A percentile compares a stretch with the other conserved stretches of the same genome.
Evolutionary conservation across 805 yeast genomes (phyloP).

Genomic region (Yarrowia sp.): DNA sequence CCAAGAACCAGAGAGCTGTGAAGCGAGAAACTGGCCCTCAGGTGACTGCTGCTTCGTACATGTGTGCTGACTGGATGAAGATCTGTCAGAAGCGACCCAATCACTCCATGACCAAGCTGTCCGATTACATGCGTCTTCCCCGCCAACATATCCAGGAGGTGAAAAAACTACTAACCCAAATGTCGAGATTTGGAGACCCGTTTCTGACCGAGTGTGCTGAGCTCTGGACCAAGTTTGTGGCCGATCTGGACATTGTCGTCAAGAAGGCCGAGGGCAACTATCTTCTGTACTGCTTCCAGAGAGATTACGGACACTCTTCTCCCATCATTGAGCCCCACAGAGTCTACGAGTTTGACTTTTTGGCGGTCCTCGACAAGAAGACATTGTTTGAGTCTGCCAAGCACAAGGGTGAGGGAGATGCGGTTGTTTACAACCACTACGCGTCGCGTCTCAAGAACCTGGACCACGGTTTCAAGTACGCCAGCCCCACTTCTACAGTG

Average conservation of each 20-base stretch:
- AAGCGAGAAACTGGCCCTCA: conserved; percentile 7
- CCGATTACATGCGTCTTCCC: conserved; percentile 18
- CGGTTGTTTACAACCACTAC: conserved; percentile 2
- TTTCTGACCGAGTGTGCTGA: conserved; percentile 11
- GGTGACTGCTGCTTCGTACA: conserved; percentile 16
- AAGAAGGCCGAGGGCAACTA: conserved; percentile 27
- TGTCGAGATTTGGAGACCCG: conserved; percentile 23
- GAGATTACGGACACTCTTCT: conserved; percentile 14
- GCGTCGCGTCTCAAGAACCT: conserved; percentile 1
- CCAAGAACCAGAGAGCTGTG: conserved; percentile 4
- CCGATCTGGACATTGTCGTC: conserved; percentile 5
- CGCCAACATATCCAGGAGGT: conserved; percentile 16
- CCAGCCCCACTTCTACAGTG: background rate
- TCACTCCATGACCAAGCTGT: conserved; percentile 8
- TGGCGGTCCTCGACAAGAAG: conserved; percentile 8
- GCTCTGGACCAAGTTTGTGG: conserved; percentile 23
- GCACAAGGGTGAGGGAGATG: conserved; percentile 21
- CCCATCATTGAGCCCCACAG: conserved; percentile 22
- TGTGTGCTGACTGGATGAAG: conserved; percentile 31
- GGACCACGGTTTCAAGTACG: conserved; percentile 18
- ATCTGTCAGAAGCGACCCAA: background rate
- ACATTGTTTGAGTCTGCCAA: conserved; percentile 20
- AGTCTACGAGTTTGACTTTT: conserved; percentile 18
- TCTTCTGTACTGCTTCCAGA: conserved; percentile 18
- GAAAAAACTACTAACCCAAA: conserved; percentile 15